These are phyloP conservation scores for Tolypocladium album DNA, from an alignment of 2,329 filamentous ascomycete genomes.

Conservation along the genomic window DNA sequence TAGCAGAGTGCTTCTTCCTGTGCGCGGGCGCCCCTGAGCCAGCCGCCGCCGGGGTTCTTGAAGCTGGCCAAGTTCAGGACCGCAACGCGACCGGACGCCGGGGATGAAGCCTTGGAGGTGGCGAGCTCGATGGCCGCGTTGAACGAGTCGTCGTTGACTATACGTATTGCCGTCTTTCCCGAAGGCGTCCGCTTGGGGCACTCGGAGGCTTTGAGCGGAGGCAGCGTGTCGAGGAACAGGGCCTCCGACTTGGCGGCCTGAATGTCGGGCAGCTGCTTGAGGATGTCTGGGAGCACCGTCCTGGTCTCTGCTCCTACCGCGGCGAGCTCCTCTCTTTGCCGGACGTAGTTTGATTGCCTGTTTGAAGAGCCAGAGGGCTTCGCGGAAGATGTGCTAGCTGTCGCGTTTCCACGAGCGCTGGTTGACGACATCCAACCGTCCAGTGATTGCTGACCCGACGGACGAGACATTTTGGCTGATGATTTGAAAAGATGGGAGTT, in stretches of 20 bases:
- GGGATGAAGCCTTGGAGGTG: conserved; percentile 10
- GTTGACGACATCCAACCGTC: conserved; percentile 15
- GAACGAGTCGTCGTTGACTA: conserved; percentile 47
- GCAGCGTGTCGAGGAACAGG: conserved; percentile 23
- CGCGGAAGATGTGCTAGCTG: background rate
- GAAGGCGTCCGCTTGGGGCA: conserved; percentile 29
- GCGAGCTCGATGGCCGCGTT: conserved; percentile 39
- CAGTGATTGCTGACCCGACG: conserved; percentile 13
- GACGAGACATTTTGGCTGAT: background rate
- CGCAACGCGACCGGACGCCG: conserved; percentile 29
- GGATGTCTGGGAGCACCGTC: conserved; percentile 32
- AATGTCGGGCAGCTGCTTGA: conserved; percentile 30
- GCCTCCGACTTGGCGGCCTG: conserved; percentile 24
- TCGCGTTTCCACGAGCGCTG: background rate
- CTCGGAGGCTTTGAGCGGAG: conserved; percentile 25
- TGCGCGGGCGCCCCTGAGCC: conserved; percentile 47
- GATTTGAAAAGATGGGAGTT: background rate
- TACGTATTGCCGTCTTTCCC: conserved; percentile 25
- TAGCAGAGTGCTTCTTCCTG: conserved; percentile 63
- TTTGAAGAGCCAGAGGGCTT: background rate
- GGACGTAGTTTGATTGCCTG: conserved; percentile 6
- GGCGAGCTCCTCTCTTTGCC: conserved; percentile 20
- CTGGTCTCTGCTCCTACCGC: conserved; percentile 36
- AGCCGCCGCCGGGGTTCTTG: conserved; percentile 49
- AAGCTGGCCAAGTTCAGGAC: conserved; percentile 59